Conservation (phyloP, 2,329 filamentous ascomycete genomes). For the Tympanopsis confertula region DNA sequence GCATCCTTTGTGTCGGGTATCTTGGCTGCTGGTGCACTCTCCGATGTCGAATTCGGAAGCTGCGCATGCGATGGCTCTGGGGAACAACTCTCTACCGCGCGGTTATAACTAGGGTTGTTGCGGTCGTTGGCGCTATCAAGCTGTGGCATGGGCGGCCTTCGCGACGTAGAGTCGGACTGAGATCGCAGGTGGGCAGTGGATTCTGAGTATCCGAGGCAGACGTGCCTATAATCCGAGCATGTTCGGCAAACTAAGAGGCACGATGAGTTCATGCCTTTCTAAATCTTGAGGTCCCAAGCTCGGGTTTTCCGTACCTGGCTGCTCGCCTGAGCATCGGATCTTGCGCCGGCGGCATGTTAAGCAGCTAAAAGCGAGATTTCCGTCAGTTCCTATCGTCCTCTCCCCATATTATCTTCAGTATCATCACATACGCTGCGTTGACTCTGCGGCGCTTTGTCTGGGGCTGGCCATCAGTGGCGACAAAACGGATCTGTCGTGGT, state of each 20-base stretch:
- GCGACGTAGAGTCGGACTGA: not conserved
- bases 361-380: too few relatives aligned
- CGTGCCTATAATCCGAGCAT: conserved; percentile 27
- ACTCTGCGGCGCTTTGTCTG: conserved; percentile 38
- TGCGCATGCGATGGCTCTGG: not conserved
- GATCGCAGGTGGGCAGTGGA: not conserved
- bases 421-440: conserved; percentile 33
- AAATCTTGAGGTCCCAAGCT: too few relatives aligned
- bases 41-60: too few relatives aligned
- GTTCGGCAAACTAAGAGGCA: conserved; percentile 21
- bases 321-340: conserved; percentile 31
- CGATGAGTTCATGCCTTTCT: too few relatives aligned
- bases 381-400: too few relatives aligned
- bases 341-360: conserved; percentile 32
- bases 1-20: not conserved
- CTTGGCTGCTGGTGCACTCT: too few relatives aligned
- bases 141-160: not conserved
- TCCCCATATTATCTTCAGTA: too few relatives aligned
- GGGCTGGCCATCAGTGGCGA: conserved; percentile 38
- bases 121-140: not conserved
- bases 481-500: conserved; percentile 32
- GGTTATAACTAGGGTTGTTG: not conserved
- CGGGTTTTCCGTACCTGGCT: conserved; percentile 19
- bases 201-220: conserved; percentile 27
- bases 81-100: not conserved